Base-by-base conservation (phyloP, 257 asterid genomes). In the Petunia axillaris region DNA sequence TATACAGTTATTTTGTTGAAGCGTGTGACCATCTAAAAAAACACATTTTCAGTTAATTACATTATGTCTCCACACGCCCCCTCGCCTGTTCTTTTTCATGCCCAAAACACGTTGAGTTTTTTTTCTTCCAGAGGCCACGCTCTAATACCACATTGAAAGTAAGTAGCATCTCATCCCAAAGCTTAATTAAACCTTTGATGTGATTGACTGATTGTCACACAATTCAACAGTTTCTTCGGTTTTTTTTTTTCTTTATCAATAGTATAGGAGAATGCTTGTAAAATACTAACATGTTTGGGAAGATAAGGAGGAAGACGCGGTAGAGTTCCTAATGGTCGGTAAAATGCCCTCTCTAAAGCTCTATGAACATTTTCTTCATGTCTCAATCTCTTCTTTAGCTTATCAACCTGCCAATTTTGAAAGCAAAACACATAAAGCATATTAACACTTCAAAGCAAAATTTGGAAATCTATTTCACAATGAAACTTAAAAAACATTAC, bases 301-400 rank as follows among this genome's bases (percentile, higher is more conserved):
- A 94, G 98, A 89, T 90, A 92, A 50, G 98, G 91, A 70, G 98
- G 98, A 8, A 94, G 96, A 62, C 98, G 98, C 39, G 98, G 98
- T 43, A 94, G 87, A 74, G 96, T 84, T 35, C 98, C 98, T 43
- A 94, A 88, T 10, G 98, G 97, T 84, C 98, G 88, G 64, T 78
- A 88, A 84, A 93, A 89, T 65, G 98, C 97, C 87, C 97, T 91
- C 83, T 92, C 91, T 83, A 94, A 75, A 76, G 97, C 98, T 84
- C 91, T 87, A 79, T 92, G 96, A 59, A 94, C 94, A 89, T 92
- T 94, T 89, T 94, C 97, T 87, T 94, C 98, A 57, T 91, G 93
- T 58, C 90, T 90, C 76, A 92, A 84, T 88, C 87, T 90, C 97
- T 91, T 93, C 92, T 92, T 94, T 63, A 94, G 89, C 87, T 89